phyloP scores from a whole-genome alignment of 2,329 filamentous ascomycete species.

The Sphaerostilbella broomeana region DNA sequence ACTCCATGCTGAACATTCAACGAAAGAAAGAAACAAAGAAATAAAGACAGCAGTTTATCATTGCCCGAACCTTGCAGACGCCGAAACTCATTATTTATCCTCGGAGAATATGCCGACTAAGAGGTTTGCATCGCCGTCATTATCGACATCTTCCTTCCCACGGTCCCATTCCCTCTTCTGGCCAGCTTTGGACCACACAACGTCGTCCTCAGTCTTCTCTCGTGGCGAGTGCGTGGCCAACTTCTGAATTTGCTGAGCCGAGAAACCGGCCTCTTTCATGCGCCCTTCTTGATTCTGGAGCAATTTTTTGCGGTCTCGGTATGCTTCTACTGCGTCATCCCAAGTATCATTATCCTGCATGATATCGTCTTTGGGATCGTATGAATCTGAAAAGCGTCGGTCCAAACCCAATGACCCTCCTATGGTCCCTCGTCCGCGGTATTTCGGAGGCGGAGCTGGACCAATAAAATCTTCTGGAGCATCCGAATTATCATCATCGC shows the following conservation, averaged over 20 bases:
- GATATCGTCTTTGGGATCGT: conserved; percentile 53
- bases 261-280: conserved; percentile 71
- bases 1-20: too few species aligned
- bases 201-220: conserved; percentile 55
- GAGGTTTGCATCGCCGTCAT: background rate
- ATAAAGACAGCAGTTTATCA: too few species aligned
- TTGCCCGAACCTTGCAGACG: too few species aligned
- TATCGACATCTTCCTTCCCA: conserved; percentile 35
- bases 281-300: conserved; percentile 68
- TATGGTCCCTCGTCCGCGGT: conserved; percentile 63
- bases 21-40: too few species aligned
- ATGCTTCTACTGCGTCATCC: conserved; percentile 71
- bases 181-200: conserved; percentile 65
- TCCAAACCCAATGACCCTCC: conserved; percentile 64
- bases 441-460: conserved; percentile 52
- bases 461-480: conserved; percentile 72
- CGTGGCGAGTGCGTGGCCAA: conserved; percentile 47
- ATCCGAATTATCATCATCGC: conserved; percentile 47
- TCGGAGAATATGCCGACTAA: conserved; percentile 13
- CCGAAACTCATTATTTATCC: conserved; percentile 4
- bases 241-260: conserved; percentile 60
- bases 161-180: conserved; percentile 58
- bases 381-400: conserved; percentile 64
- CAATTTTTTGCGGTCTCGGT: conserved; percentile 74
- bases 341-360: conserved; percentile 49